Conservation (phyloP, 192 early-diverging fungal genomes). For the Podila epicladia region DNA sequence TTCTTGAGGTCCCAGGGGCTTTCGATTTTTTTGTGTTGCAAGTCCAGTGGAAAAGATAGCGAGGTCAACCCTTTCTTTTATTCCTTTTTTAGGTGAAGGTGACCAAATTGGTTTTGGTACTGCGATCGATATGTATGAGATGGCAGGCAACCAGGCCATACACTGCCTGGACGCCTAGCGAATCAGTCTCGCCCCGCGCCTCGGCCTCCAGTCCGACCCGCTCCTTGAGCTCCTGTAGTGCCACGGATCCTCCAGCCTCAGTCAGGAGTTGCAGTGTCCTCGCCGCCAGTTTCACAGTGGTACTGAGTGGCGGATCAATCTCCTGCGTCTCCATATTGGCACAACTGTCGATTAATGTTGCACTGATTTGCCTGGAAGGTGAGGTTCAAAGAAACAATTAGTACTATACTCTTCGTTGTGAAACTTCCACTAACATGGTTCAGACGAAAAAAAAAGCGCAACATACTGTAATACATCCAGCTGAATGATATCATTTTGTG, state of each 20-base stretch:
- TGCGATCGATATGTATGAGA: conserved; percentile 41
- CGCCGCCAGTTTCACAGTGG: conserved; percentile 7
- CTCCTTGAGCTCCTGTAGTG: conserved; percentile 32
- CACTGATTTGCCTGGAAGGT: conserved; percentile 34
- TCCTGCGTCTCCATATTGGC: conserved; percentile 15
- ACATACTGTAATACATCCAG: conserved; percentile 45
- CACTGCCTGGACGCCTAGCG: conserved; percentile 30
- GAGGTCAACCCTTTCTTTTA: too few relatives aligned
- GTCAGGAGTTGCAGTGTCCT: conserved; percentile 17
- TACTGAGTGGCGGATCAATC: conserved; percentile 26
- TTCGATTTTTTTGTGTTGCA: too few relatives aligned
- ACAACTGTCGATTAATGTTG: conserved; percentile 25
- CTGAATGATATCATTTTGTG: conserved; percentile 23
- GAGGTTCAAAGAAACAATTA: background rate
- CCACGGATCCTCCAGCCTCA: conserved; percentile 11
- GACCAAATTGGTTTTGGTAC: conserved; percentile 27
- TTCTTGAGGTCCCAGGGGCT: too few relatives aligned
- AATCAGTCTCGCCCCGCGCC: conserved; percentile 1
- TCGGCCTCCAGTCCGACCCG: conserved; percentile 21
- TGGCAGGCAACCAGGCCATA: conserved; percentile 34
- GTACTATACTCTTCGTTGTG: background rate
- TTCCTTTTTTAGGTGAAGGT: conserved; percentile 6
- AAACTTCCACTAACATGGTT: background rate
- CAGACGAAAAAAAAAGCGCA: background rate
- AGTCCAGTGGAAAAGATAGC: too few relatives aligned